Base-by-base conservation (phyloP, 495 filamentous ascomycete species). In the Elasticomyces elasticus region DNA sequence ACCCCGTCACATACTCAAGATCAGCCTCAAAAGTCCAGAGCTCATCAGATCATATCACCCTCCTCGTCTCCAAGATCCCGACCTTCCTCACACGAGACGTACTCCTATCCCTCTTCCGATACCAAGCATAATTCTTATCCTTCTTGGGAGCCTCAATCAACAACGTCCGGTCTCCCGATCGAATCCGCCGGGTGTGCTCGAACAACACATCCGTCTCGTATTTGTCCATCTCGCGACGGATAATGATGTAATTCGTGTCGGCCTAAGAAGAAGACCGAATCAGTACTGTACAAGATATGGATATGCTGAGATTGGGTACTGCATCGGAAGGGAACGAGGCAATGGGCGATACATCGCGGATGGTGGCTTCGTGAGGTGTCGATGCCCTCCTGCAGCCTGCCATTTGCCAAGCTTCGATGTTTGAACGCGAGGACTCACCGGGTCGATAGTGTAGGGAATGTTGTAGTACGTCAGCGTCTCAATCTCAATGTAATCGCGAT, bases 151-250 rank as follows among this genome's bases (percentile, higher is more conserved):
- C 53, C 53, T 71, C 67, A 31, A 70, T 62, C 25, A 70, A 56
- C 50, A 71, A 58, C 35, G 48, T 28, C 3, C 45, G 45, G 27
- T 49, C 45, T 49, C 62, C 52, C 23, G 43, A 19, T 24, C 69
- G 66, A 1, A 70, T 60, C 30, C 67, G 64, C 22, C 64, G 62
- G 22, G 69, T 71, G 45, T 71, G 69, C 50, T 71, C 69, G 58
- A 71, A 71, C 17, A 71, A 60, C 17, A 70, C 64, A 5, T 71
- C 69, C 1, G 69, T 71, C 33, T 70, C 67, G 40, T 61, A 64
- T 1, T 50, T 49, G 52, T 68, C 65, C 66, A 71, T 66, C 43
- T 71, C 69, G 44, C 66, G 69, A 6, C 67, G 56, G 53, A 71
- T 66, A 54, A 71, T 70, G 58, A 70, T 64, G 58, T 63, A 71